Evolutionary conservation across 768 basidiomycete species (phyloP), one percentile per base, ranked within the genome.

Genomic region (Chalciporus sphaerocephalus): DNA sequence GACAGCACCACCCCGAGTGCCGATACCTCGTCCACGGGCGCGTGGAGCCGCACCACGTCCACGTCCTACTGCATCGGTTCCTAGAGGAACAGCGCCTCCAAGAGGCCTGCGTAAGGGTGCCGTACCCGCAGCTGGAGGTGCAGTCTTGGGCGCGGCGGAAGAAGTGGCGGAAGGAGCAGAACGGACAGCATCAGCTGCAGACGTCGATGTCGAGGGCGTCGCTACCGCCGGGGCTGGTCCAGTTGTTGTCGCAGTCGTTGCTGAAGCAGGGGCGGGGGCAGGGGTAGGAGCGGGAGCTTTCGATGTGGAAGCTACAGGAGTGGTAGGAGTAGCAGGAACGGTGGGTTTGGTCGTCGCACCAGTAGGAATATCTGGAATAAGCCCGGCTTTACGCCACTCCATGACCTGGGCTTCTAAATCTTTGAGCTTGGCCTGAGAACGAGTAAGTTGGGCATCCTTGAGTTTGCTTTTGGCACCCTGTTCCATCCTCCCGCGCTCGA

Each of bases 401-500:
- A 76, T 61, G 27, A 86, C 75, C 46, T 81, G 78, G 10, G 73
- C 71, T 56, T 89, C 86, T 27, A 87, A 69, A 6, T 84, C 81
- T 66, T 87, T 89, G 40, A 87, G 68, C 46, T 73, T 76, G 46
- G 66, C 68, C 57, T 86, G 79, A 9, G 78, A 69, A 40, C 71
- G 76, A 23, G 80, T 71, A n/a, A 89, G 67, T 52, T 85, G 85
- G 2, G 70, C 67, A 52, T 91, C 87, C 66, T 88, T 89, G 34
- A 90, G 53, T 60, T 83, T 86, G 25, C 67, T 60, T 66, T 84
- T 85, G 18, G 79, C 70, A 1, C 56, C 68, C 40, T 75, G 71
- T 51, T 90, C 87, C 69, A 76, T 69, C 38, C 87, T 72, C 2
- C 87, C 87, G 3, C 78, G 69, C 40, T 90, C 87, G 6, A 84